Evolutionary conservation across 164 flowering plant genomes (phyloP).

Genomic region (Kingdonia uniflora): DNA sequence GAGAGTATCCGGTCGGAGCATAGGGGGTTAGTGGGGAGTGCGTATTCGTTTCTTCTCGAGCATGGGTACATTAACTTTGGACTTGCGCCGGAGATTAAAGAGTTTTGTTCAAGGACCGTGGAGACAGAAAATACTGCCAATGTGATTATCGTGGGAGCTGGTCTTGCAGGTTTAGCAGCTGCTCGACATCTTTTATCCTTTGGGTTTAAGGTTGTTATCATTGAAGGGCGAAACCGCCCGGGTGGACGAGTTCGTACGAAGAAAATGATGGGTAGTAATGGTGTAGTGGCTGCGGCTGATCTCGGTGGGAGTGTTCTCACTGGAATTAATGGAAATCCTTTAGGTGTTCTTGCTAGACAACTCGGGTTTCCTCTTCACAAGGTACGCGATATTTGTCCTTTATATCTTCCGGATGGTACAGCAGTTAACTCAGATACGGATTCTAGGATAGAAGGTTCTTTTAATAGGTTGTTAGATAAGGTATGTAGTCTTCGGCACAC

Average conservation of each 20-base stretch:
- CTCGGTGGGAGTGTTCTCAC: constrained; percentile 94
- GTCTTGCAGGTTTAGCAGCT: constrained; percentile 75
- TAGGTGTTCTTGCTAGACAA: constrained; percentile 91
- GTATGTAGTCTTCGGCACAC: constrained; percentile 87
- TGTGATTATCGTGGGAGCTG: constrained; percentile 81
- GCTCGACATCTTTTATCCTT: constrained; percentile 64
- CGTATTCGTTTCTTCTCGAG: constrained; percentile 53
- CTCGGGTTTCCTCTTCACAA: constrained; percentile 82
- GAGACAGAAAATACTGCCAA: constrained; percentile 26
- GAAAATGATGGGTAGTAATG: constrained; percentile 23
- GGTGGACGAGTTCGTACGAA: constrained; percentile 80
- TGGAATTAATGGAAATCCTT: constrained; percentile 96
- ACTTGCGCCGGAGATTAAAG: constrained; percentile 51
- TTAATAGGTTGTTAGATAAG: constrained; percentile 80
- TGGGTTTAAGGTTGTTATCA: constrained; percentile 76
- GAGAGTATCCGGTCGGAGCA: constrained; percentile 73
- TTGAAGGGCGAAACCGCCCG: constrained; percentile 79
- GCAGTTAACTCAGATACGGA: constrained; percentile 69
- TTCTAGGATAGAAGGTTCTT: constrained; percentile 62
- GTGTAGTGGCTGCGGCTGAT: constrained; percentile 72
- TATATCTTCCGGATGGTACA: constrained; percentile 80
- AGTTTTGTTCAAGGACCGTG: constrained; percentile 21
- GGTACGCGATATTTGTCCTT: constrained; percentile 93
- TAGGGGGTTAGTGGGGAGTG: constrained; percentile 43
- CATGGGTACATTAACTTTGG: constrained; percentile 95